Evolutionary conservation across 345 rosid species (phyloP).

Genomic region (Eucalyptus sp.): DNA sequence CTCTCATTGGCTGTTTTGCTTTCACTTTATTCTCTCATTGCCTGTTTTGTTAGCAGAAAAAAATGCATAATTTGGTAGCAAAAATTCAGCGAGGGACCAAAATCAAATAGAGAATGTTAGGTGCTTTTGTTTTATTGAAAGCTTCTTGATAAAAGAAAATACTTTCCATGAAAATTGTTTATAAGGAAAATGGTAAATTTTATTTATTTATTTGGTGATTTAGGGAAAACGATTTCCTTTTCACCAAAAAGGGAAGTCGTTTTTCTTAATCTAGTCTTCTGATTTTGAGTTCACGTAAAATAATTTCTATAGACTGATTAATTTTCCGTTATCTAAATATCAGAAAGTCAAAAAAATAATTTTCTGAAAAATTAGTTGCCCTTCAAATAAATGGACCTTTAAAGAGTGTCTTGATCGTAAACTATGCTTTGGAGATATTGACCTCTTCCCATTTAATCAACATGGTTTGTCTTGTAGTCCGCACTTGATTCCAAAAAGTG

Average conservation of each 20-base stretch:
- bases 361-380: not conserved
- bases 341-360: fast-evolving
- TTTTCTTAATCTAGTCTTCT: no score
- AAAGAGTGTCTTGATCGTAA: not conserved
- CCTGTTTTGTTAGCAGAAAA: not conserved
- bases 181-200: no score
- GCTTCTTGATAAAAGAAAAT: no score
- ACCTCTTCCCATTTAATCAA: not conserved
- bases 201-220: no score
- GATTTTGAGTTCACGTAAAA: no score
- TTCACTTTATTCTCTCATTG: not conserved
- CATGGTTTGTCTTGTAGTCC: not conserved
- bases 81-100: not conserved
- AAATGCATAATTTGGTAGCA: not conserved
- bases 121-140: not conserved
- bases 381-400: not conserved
- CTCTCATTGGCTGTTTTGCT: not conserved
- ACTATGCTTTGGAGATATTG: not conserved
- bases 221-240: no score
- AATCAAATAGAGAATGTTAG: not conserved
- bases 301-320: no score
- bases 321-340: no score
- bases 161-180: no score
- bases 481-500: not conserved
- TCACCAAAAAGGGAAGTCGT: no score